Conservation (phyloP, 179 eudicot genomes). For the Carnegiea gigantea region DNA sequence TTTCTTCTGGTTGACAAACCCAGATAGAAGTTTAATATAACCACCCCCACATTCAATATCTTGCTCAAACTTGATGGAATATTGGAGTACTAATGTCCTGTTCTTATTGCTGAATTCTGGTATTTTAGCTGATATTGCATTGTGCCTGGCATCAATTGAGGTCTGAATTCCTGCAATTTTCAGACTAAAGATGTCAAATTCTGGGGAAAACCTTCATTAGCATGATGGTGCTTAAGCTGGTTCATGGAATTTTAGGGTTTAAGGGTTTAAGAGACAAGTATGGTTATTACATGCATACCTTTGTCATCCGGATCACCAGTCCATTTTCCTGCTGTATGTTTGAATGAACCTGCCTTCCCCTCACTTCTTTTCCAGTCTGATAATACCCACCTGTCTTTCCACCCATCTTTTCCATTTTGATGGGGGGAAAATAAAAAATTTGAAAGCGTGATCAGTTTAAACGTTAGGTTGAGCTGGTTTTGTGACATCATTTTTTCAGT, state of each 20-base stretch:
- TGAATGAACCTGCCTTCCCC: constrained; percentile 64
- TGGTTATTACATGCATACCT: constrained; percentile 32
- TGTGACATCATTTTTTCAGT: no score
- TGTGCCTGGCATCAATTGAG: constrained; percentile 53
- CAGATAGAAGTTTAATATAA: constrained; percentile 63
- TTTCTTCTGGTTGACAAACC: constrained; percentile 67
- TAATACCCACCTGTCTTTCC: constrained; percentile 68
- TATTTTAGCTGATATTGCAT: constrained; percentile 65
- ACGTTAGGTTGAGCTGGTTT: no score
- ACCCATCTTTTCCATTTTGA: constrained; percentile 43
- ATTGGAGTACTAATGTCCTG: constrained; percentile 65
- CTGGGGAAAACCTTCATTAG: not conserved
- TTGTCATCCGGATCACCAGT: constrained; percentile 64
- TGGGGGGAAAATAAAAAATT: not conserved
- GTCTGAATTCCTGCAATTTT: constrained; percentile 61
- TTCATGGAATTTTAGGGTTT: not conserved
- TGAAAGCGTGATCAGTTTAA: no score
- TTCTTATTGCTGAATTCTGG: constrained; percentile 67
- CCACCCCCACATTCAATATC: constrained; percentile 80
- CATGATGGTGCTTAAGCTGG: not conserved
- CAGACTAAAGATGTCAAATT: not conserved
- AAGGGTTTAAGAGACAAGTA: not conserved
- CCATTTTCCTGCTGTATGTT: constrained; percentile 70
- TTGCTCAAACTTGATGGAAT: constrained; percentile 62
- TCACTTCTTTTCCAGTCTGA: constrained; percentile 72